These are phyloP conservation scores for Polytolypa hystricis DNA, from an alignment of 2,329 filamentous ascomycete species.

Conservation along the genomic window DNA sequence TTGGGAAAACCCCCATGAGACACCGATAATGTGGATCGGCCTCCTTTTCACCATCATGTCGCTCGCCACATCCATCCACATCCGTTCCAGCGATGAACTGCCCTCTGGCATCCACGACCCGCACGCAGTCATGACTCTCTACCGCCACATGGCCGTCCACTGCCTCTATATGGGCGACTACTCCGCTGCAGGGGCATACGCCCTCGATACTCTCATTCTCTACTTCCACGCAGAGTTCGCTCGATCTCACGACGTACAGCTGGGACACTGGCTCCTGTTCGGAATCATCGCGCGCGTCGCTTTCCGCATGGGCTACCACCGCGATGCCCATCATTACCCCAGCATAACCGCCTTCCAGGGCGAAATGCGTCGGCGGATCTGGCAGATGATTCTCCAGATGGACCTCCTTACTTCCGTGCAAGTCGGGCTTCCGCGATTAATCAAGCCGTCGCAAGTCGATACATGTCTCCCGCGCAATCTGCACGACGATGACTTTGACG, in stretches of 20 bases:
- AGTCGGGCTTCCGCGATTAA: constrained; percentile 52
- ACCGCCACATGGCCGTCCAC: constrained; percentile 34
- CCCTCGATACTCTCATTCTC: constrained; percentile 46
- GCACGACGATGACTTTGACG: constrained; percentile 49
- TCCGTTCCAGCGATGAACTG: background rate
- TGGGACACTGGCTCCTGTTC: constrained; percentile 44
- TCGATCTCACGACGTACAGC: constrained; percentile 41
- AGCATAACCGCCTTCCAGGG: constrained; percentile 45
- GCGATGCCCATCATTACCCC: constrained; percentile 45
- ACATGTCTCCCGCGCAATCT: constrained; percentile 49
- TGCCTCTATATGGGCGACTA: constrained; percentile 46
- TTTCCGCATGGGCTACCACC: constrained; percentile 52
- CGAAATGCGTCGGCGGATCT: constrained; percentile 40
- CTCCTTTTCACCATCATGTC: constrained; percentile 32
- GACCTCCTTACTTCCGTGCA: constrained; percentile 54
- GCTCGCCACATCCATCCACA: constrained; percentile 10
- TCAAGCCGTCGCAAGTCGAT: constrained; percentile 50
- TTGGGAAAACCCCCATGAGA: constrained; percentile 29
- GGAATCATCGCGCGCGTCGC: constrained; percentile 47
- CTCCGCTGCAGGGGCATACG: constrained; percentile 39
- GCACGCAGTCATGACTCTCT: constrained; percentile 9
- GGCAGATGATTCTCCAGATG: constrained; percentile 39
- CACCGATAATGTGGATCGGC: constrained; percentile 34
- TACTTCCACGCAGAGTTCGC: constrained; percentile 46
- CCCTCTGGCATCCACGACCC: background rate